phyloP scores from a whole-genome alignment of 805 yeast species.

The Saccharomycopsis malanga region DNA sequence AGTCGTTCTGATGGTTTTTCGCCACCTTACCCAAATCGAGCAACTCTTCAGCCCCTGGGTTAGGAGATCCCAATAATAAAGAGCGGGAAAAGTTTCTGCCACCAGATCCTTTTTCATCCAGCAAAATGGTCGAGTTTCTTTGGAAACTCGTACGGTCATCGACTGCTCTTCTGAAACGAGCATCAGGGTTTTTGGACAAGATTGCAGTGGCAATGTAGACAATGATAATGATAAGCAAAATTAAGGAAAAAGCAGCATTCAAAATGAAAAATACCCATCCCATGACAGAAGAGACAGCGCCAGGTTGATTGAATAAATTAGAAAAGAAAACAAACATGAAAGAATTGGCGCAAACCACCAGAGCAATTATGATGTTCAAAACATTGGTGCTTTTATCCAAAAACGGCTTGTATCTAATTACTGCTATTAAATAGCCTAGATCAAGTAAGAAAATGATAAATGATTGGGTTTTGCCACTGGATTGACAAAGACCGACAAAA shows the following conservation, averaged over 20 bases:
- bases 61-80: constrained; percentile 14
- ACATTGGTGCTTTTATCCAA: constrained; percentile 79
- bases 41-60: constrained; percentile 36
- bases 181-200: constrained; percentile 79
- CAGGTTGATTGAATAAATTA: constrained; percentile 73
- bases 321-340: constrained; percentile 83
- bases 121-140: constrained; percentile 29
- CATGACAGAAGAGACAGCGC: constrained; percentile 75
- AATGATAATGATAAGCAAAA: constrained; percentile 63
- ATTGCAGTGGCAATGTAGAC: constrained; percentile 57
- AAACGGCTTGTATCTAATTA: constrained; percentile 65
- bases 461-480: constrained; percentile 75
- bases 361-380: constrained; percentile 61
- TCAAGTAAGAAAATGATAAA: constrained; percentile 71
- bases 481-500: constrained; percentile 73
- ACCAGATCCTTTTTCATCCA: constrained; percentile 26
- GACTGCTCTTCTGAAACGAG: constrained; percentile 78
- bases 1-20: constrained; percentile 64
- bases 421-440: constrained; percentile 54
- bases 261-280: constrained; percentile 85
- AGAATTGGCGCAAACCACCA: constrained; percentile 71
- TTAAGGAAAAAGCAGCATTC: constrained; percentile 81
- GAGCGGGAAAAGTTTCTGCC: not conserved
- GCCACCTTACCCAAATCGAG: constrained; percentile 78
- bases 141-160: constrained; percentile 94